Evolutionary conservation across 2,329 filamentous ascomycete genomes (phyloP), one percentile per base, ranked within the genome.

Genomic region (Claviceps fusiformis): DNA sequence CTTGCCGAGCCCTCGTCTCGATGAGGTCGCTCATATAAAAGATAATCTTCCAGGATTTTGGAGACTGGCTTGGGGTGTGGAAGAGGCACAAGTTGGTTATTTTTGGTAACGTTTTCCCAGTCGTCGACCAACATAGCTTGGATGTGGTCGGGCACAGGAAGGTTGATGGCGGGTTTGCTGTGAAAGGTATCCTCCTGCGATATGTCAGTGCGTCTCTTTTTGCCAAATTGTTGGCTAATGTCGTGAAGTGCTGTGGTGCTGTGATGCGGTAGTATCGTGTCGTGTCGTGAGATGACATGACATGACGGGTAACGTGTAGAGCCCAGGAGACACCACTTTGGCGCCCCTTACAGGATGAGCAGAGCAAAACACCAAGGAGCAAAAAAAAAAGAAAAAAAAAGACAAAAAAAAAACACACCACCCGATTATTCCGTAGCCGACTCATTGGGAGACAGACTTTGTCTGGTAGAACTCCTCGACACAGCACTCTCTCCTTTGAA

Each of bases 61-160:
- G 80, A 82, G 57, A 93, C 89, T 1, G 92, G 83, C 53, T 85
- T 81, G 33, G 78, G 75, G 50, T 89, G 85, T 0, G 93, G 93
- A 17, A 98, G 76, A 1, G 88, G 85, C 37, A 96, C 89, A 4
- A 97, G 82, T 66, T 92, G 88, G 62, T 89, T 82, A 67, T 95
- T 93, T 73, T 96, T 97, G 55, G 93, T 98, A 58, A 98, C 84
- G 63, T 96, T 95, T 70, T 98, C 93, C 93, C 93, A 98, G 69
- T 98, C 93, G 67, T 98, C 93, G 27, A 98, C 93, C 3, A 98
- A 81, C 59, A 95, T 79, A 17, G 87, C 89, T 73, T 97, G 96
- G 61, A 98, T 78, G 60, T 87, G 82, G 66, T 97, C 93, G 0
- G 93, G 90, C 60, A 97, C 83, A 52, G 85, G 79, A 46, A 98